phyloP scores from a whole-genome alignment of 805 yeast species.

The Kluyveromyces starmeri region DNA sequence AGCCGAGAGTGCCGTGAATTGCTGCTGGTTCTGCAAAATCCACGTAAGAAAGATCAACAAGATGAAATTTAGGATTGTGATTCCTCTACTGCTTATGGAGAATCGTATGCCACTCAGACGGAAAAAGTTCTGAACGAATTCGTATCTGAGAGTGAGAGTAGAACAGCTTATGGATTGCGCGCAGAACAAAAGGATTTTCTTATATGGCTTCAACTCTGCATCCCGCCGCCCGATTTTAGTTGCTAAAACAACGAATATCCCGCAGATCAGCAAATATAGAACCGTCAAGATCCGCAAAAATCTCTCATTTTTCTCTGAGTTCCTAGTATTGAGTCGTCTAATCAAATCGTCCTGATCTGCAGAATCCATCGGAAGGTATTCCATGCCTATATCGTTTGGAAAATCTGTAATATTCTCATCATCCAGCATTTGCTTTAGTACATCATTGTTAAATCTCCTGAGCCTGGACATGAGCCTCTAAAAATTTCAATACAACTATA shows the following conservation, averaged over 20 bases:
- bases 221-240: slow-evolving; percentile 11
- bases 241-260: slow-evolving; percentile 18
- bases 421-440: slow-evolving; percentile 7
- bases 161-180: slow-evolving; percentile 22
- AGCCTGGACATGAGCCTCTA: slow-evolving; percentile 24
- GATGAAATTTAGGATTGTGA: slow-evolving; percentile 17
- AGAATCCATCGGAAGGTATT: slow-evolving; percentile 20
- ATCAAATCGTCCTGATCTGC: slow-evolving; percentile 29
- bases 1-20: slow-evolving; percentile 7
- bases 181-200: slow-evolving; percentile 7
- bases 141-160: slow-evolving; percentile 20
- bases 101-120: slow-evolving; percentile 6
- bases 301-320: slow-evolving; percentile 13
- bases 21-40: slow-evolving; percentile 17
- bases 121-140: slow-evolving; percentile 18
- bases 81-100: slow-evolving; percentile 10
- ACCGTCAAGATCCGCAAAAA: slow-evolving; percentile 15
- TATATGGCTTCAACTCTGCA: neutral
- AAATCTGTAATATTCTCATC: slow-evolving; percentile 8
- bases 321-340: slow-evolving; percentile 18
- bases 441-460: slow-evolving; percentile 14
- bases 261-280: slow-evolving; percentile 17
- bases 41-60: slow-evolving; percentile 21
- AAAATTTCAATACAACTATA: no score
- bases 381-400: slow-evolving; percentile 9